phyloP scores from a whole-genome alignment of 371 early-diverging fungal species.

The Dinochytrium kinnereticum region DNA sequence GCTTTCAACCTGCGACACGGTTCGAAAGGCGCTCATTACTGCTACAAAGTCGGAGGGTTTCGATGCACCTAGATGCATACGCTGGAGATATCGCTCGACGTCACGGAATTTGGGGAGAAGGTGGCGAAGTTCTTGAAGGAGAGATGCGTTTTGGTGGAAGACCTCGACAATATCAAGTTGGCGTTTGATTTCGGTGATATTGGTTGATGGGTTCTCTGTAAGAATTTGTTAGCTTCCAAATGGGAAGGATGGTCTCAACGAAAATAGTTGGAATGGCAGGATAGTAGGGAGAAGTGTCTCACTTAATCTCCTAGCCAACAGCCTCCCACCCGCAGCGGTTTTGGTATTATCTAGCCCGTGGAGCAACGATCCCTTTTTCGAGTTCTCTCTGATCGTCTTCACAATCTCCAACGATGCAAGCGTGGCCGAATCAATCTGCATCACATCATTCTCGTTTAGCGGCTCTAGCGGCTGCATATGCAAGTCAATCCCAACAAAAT shows the following conservation, averaged over 20 bases:
- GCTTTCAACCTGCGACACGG: constrained; percentile 1
- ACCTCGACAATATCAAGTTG: constrained; percentile 42
- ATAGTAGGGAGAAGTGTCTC: no score
- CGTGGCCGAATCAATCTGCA: constrained; percentile 58
- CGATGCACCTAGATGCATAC: constrained; percentile 38
- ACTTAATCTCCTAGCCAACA: constrained; percentile 73
- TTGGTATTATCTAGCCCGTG: constrained; percentile 73
- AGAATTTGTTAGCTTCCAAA: not conserved
- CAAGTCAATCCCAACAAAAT: constrained; percentile 47
- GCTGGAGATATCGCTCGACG: constrained; percentile 46
- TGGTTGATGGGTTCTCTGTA: constrained; percentile 45
- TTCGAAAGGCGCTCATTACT: constrained; percentile 33
- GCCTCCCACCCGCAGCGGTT: constrained; percentile 80
- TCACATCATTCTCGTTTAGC: constrained; percentile 30
- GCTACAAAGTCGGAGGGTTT: constrained; percentile 33
- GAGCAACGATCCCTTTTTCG: constrained; percentile 66
- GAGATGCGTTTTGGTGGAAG: constrained; percentile 32
- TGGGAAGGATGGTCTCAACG: not conserved
- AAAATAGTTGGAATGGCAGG: not conserved
- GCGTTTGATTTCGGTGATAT: constrained; percentile 42
- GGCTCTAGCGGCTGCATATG: constrained; percentile 23
- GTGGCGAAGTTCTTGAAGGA: constrained; percentile 27
- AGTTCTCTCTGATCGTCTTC: constrained; percentile 39
- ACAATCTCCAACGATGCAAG: constrained; percentile 58
- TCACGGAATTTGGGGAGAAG: constrained; percentile 36